Conservation (phyloP, 257 asterid genomes). For the Gentiana straminea region DNA sequence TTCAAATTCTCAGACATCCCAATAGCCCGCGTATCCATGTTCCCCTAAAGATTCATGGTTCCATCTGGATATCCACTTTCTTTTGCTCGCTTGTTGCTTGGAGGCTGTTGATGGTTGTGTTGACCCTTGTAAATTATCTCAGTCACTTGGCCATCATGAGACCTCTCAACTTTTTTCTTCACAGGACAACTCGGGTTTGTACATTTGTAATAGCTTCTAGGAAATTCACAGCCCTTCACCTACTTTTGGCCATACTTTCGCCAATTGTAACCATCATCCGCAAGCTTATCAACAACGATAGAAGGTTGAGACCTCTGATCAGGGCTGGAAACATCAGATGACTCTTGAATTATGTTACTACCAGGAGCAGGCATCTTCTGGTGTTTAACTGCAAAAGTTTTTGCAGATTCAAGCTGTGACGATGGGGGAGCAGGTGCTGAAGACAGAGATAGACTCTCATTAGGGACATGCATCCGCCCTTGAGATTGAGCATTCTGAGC, state of each 20-base stretch:
- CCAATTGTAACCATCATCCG: slow-evolving; percentile 51
- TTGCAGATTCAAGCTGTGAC: slow-evolving; percentile 19
- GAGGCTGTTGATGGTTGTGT: slow-evolving; percentile 49
- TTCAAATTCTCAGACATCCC: too few species aligned
- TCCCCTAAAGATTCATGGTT: slow-evolving; percentile 14
- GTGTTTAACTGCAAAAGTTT: slow-evolving; percentile 16
- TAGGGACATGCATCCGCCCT: slow-evolving; percentile 30
- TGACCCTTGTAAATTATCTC: slow-evolving; percentile 62
- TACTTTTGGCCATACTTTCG: slow-evolving; percentile 50
- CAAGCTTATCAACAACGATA: slow-evolving; percentile 40
- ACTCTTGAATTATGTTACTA: slow-evolving; percentile 21
- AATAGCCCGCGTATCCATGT: too few species aligned
- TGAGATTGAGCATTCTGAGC: slow-evolving; percentile 37
- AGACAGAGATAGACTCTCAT: slow-evolving; percentile 30
- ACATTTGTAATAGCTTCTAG: slow-evolving; percentile 64
- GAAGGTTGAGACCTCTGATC: slow-evolving; percentile 41
- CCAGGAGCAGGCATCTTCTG: slow-evolving; percentile 23
- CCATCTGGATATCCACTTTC: slow-evolving; percentile 41
- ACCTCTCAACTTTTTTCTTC: slow-evolving; percentile 63
- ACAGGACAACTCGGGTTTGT: slow-evolving; percentile 61
- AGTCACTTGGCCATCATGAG: slow-evolving; percentile 42
- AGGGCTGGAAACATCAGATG: slow-evolving; percentile 26
- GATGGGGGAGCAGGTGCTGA: slow-evolving; percentile 20
- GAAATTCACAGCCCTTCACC: slow-evolving; percentile 50
- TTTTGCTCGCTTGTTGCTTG: slow-evolving; percentile 32